These are phyloP conservation scores for Pleurotus cornucopiae DNA, from an alignment of 768 basidiomycete genomes.

Conservation along the genomic window DNA sequence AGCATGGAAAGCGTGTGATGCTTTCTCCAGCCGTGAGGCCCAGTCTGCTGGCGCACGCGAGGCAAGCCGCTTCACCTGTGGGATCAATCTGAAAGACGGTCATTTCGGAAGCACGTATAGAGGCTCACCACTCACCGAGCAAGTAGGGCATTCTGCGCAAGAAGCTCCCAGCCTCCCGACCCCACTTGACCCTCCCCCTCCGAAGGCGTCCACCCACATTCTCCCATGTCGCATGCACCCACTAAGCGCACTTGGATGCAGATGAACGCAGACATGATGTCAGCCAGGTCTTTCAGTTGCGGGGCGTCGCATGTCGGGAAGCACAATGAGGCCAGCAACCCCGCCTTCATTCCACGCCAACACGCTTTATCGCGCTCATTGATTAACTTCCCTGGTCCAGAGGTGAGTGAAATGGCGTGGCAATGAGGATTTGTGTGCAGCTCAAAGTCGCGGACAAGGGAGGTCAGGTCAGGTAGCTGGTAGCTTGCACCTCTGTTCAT, in stretches of 20 bases:
- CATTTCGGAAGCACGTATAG: not conserved
- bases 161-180: constrained; percentile 13
- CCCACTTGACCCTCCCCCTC: constrained; percentile 6
- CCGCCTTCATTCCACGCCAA: constrained; percentile 31
- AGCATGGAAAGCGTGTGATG: constrained; percentile 28
- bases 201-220: constrained; percentile 16
- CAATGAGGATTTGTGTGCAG: constrained; percentile 16
- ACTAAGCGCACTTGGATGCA: constrained; percentile 27
- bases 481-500: constrained; percentile 12
- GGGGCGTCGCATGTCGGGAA: constrained; percentile 54
- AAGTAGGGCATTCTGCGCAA: constrained; percentile 26
- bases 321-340: constrained; percentile 54
- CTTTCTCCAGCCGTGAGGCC: constrained; percentile 35
- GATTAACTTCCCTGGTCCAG: constrained; percentile 12
- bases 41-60: constrained; percentile 30
- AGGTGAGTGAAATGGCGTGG: constrained; percentile 11
- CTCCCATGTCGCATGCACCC: constrained; percentile 9
- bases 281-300: constrained; percentile 49
- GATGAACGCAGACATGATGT: constrained; percentile 43
- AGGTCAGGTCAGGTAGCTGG: constrained; percentile 17
- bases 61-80: constrained; percentile 29
- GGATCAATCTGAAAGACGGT: constrained; percentile 30
- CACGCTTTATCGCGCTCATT: constrained; percentile 19
- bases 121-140: constrained; percentile 33
- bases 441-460: constrained; percentile 12